Base-by-base conservation (phyloP, 176 grass and related monocot genomes). In the Oryza rufipogon region DNA sequence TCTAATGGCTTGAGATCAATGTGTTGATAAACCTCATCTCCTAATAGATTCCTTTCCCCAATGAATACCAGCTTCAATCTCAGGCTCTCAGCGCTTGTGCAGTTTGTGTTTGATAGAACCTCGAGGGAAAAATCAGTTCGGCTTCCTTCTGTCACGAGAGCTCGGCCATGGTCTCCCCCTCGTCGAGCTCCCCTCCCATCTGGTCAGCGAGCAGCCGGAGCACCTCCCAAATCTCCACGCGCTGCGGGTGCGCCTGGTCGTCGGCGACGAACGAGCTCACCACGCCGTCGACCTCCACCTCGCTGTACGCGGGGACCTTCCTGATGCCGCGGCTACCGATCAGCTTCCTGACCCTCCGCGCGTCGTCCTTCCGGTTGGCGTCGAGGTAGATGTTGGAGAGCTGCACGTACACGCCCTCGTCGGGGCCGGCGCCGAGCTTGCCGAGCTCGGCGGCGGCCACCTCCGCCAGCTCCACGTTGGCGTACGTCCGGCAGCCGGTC, bases 301-400 rank as follows among this genome's bases (percentile, higher is more conserved):
- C 86, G 64, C 92, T 97, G 68, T 71, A 79, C 0, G 90, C 95
- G 0, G 86, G 28, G 7, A 83, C 74, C 51, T 97, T 94, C 88
- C 94, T 97, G 25, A 92, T 64, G 1, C 95, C 92, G 23, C 75
- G 26, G 39, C 70, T 86, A 3, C 92, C 90, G 1, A 97, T 92
- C 74, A 94, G 66, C 81, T 87, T 97, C 28, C 92, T 71, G 19
- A 94, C 68, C 71, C 81, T 80, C 76, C 90, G 74, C 0, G 92
- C 95, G 1, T 97, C 88, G 30, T 94, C 92, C 68, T 87, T 97
- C 36, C 87, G 73, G 76, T 92, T 78, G 38, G 90, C 90, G 39
- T 92, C 76, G 0, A 91, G 88, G 66, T 97, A 97, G 75, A 97
- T 97, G 71, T 87, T 97, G 34, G 90, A 97, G 26, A 94, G 22